Evolutionary conservation across 2,329 filamentous ascomycete genomes (phyloP).

Genomic region (Cyphellophora europaea): DNA sequence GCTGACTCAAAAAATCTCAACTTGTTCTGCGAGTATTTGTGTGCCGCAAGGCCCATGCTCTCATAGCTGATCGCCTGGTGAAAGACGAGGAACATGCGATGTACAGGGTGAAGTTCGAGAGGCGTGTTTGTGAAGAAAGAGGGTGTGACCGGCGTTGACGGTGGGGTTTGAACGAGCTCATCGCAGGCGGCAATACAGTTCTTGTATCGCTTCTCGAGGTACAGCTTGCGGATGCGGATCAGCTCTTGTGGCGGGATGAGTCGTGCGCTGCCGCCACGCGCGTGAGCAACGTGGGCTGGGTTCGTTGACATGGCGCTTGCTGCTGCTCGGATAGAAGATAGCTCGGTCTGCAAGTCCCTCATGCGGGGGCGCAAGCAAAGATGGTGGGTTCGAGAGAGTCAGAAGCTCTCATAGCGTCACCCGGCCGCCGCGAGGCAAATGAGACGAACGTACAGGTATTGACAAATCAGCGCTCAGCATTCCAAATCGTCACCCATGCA

Average conservation of each 20-base stretch:
- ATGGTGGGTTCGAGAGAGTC: no score
- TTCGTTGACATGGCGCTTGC: no score
- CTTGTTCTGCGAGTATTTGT: constrained; percentile 17
- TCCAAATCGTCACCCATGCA: no score
- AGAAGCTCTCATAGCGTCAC: no score
- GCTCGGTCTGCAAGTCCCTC: no score
- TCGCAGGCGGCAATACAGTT: constrained; percentile 14
- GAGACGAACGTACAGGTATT: no score
- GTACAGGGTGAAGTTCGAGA: constrained; percentile 14
- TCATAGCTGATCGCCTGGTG: constrained; percentile 18
- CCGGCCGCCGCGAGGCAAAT: no score
- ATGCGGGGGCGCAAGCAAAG: no score
- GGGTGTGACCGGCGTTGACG: constrained; percentile 3
- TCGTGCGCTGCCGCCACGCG: no score
- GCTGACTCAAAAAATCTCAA: constrained; percentile 13
- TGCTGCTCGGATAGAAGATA: no score
- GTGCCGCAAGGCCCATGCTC: constrained; percentile 15
- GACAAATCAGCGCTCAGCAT: no score
- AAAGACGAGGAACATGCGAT: constrained; percentile 16
- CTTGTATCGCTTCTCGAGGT: constrained; percentile 12
- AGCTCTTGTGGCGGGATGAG: constrained; percentile 8
- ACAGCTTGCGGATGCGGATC: constrained; percentile 10
- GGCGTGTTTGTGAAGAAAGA: neutral
- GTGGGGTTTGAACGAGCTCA: constrained; percentile 6
- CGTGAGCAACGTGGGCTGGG: no score